Percentiles rank a stretch among this genome's conserved stretches.
Evolutionary conservation across 1,284 basidiomycete species (phyloP).

Genomic region (Papiliotrema nemorosa): DNA sequence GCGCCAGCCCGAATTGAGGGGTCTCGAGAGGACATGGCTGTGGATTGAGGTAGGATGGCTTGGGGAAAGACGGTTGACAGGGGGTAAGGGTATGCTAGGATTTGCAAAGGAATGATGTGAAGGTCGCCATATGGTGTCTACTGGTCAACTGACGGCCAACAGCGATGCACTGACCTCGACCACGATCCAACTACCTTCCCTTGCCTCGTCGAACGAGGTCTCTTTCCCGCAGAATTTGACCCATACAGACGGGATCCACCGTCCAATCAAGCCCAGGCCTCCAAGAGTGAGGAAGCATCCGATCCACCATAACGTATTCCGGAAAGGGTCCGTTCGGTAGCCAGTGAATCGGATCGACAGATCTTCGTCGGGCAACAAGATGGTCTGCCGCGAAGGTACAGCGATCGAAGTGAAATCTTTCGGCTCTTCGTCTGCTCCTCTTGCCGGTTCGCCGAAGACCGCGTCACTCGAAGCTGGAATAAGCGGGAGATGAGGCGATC

Average conservation of each 20-base stretch:
- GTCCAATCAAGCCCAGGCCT: constrained; percentile 72
- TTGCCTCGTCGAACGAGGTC: constrained; percentile 72
- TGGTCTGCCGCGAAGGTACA: constrained; percentile 61
- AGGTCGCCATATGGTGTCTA: constrained; percentile 80
- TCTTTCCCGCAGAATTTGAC: constrained; percentile 81
- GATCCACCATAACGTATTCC: constrained; percentile 67
- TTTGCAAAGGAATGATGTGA: constrained; percentile 66
- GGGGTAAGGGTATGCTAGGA: constrained; percentile 69
- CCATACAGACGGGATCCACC: constrained; percentile 92
- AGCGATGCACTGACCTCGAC: constrained; percentile 67
- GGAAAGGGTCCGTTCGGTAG: constrained; percentile 68
- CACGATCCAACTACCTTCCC: constrained; percentile 69
- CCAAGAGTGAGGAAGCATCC: constrained; percentile 72
- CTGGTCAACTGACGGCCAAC: constrained; percentile 11
- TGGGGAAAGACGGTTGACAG: constrained; percentile 71
- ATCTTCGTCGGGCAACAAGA: constrained; percentile 90
- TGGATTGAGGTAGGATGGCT: constrained; percentile 10
- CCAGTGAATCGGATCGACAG: constrained; percentile 82
- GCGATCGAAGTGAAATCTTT: constrained; percentile 39
- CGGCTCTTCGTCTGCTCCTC: constrained; percentile 23
- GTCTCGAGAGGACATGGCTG: constrained; percentile 16
- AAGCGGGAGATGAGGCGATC: constrained; percentile 43
- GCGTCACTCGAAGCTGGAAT: constrained; percentile 41
- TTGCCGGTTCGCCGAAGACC: constrained; percentile 42
- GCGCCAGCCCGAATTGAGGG: constrained; percentile 13